Conservation (phyloP, 805 yeast species). For the Suhomyces sp. region DNA sequence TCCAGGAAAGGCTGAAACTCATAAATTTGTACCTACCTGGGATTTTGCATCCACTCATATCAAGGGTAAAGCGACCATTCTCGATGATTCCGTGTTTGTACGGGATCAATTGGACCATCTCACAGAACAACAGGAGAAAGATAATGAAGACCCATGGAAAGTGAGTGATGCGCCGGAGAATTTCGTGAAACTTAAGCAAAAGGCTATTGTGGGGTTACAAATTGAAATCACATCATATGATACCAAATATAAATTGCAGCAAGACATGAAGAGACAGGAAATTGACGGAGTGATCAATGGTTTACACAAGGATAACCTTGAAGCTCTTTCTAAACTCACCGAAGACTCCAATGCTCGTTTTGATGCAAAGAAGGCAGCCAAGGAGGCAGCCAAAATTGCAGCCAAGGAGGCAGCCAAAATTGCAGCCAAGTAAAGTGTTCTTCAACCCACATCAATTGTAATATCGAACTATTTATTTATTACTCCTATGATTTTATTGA, state of each 20-base stretch:
- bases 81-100: slow-evolving; percentile 48
- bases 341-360: slow-evolving; percentile 13
- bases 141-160: slow-evolving; percentile 48
- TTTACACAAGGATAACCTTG: slow-evolving; percentile 36
- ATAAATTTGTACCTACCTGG: slow-evolving; percentile 72
- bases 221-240: slow-evolving; percentile 47
- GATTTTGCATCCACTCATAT: slow-evolving; percentile 59
- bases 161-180: slow-evolving; percentile 56
- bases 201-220: slow-evolving; percentile 56
- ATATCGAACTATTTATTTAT: too few species aligned
- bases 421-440: too few species aligned
- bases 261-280: slow-evolving; percentile 44
- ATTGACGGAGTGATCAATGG: slow-evolving; percentile 54
- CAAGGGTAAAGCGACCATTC: slow-evolving; percentile 48
- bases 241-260: slow-evolving; percentile 61
- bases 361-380: slow-evolving; percentile 2
- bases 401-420: slow-evolving; percentile 4
- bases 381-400: slow-evolving; percentile 5
- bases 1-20: slow-evolving; percentile 53
- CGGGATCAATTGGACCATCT: slow-evolving; percentile 43
- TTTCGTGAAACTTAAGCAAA: slow-evolving; percentile 43
- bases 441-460: too few species aligned
- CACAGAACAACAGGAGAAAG: slow-evolving; percentile 48
- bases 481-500: too few species aligned
- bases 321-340: slow-evolving; percentile 27